These are phyloP conservation scores for Fistulinella prunicolor DNA, from an alignment of 768 basidiomycete genomes.

Conservation along the genomic window DNA sequence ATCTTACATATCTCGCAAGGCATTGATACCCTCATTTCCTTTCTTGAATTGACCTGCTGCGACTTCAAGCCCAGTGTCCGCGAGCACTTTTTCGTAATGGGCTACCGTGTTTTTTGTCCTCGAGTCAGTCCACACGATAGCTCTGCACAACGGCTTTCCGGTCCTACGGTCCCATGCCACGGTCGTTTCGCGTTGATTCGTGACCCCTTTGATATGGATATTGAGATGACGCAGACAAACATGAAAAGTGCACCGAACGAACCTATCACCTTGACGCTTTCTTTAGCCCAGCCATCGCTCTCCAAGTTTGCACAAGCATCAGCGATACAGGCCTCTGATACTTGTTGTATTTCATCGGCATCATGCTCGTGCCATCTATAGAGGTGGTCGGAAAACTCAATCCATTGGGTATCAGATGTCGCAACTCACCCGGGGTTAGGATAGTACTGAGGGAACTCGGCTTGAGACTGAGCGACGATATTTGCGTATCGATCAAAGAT, in stretches of 20 bases:
- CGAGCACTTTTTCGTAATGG: conserved; percentile 71
- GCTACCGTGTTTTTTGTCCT: conserved; percentile 84
- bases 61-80: conserved; percentile 72
- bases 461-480: conserved; percentile 84
- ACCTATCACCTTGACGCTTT: conserved; percentile 92
- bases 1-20: conserved; percentile 65
- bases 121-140: conserved; percentile 97
- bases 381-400: background rate
- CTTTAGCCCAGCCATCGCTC: conserved; percentile 68
- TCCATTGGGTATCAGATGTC: background rate
- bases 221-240: conserved; percentile 1
- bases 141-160: conserved; percentile 82
- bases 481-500: conserved; percentile 85
- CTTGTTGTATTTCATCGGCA: conserved; percentile 73
- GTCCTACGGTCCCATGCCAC: conserved; percentile 90
- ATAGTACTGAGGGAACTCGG: conserved; percentile 93
- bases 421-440: conserved; percentile 71
- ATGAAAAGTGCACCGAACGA: conserved; percentile 25
- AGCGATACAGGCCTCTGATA: conserved; percentile 73
- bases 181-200: conserved; percentile 96
- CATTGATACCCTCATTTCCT: conserved; percentile 67
- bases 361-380: conserved; percentile 99
- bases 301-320: conserved; percentile 70
- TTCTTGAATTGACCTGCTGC: conserved; percentile 62
- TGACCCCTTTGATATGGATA: conserved; percentile 65